Percentiles rank a stretch among this genome's conserved stretches.
phyloP scores from a whole-genome alignment of 176 grass and related monocot species.

The bread wheat (Triticum aestivum) region DNA sequence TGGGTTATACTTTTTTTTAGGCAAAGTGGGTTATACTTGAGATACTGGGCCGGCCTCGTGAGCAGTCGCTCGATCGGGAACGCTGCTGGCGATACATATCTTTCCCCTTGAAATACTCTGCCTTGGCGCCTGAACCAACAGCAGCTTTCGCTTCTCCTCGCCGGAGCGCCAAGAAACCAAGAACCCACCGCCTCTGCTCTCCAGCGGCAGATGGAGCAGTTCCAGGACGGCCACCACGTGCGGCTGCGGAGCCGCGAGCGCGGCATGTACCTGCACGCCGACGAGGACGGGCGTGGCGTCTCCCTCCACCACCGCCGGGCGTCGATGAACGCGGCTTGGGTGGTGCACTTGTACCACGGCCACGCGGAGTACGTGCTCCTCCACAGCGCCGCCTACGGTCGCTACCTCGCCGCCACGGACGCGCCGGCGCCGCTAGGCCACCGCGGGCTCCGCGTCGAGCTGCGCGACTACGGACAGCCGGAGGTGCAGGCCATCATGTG shows the following conservation, averaged over 20 bases:
- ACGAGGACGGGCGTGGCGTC: background rate
- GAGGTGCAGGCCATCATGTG: background rate
- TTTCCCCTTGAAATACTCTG: background rate
- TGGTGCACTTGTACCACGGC: background rate
- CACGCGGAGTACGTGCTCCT: background rate
- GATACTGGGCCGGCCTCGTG: too few relatives aligned
- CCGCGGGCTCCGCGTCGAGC: background rate
- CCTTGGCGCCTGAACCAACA: background rate
- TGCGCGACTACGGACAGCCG: background rate
- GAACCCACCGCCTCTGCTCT: background rate
- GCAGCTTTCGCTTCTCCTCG: background rate
- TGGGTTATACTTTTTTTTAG: too few relatives aligned
- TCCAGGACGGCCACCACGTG: background rate
- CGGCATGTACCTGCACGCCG: constrained; percentile 19
- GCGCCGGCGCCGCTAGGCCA: background rate
- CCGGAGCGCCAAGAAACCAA: background rate
- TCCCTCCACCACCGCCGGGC: background rate
- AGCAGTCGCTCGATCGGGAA: too few relatives aligned
- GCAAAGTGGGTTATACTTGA: too few relatives aligned
- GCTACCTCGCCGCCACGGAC: background rate
- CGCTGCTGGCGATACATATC: too few relatives aligned
- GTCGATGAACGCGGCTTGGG: constrained; percentile 1
- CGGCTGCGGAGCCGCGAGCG: constrained; percentile 13
- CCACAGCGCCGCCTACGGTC: constrained; percentile 16
- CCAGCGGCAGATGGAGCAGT: background rate